Base-by-base conservation (phyloP, 192 early-diverging fungal species). In the Spinellus fusiger region DNA sequence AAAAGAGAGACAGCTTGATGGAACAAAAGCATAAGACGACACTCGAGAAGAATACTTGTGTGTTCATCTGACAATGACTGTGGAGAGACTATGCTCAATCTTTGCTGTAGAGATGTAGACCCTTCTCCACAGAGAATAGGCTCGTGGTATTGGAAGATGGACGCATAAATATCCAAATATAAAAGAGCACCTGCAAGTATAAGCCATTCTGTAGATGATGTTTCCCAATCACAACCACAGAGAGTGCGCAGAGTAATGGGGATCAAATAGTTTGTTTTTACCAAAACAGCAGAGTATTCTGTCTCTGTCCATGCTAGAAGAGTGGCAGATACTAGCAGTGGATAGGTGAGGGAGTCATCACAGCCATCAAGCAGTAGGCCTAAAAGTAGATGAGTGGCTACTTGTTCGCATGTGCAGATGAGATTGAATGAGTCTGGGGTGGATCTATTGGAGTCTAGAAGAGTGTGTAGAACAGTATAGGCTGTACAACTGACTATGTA, bases 151-250 rank as follows among this genome's bases (percentile, higher is more conserved):
- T 33, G 32, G 57, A 65, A 57, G 15, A 44, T 65, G 22, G 53
- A 40, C 1, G 35, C 26, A n/a, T 54, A 37, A 23, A 65, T 54
- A 57, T 65, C 63, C n/a, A 65, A 33, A 48, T 65, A 65, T 2
- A 65, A 16, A 7, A 65, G 29, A 18, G 54, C 16, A 0, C 53
- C 54, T 25, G 54, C 44, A 38, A 65, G 25, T n/a, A 32, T 18
- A 33, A 48, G 62, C 51, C 54, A 56, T 3, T 12, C 18, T 44
- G 2, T 44, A 6, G 40, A 44, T 12, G 35, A 16, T 9, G 32
- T 44, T 16, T 37, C 5, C 31, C 32, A 49, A 4, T 50, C 33
- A 37, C 47, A 49, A 5, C 18, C 22, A 26, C 47, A 61, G 5
- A 61, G 22, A 18, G 51, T 12, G 4, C 49, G 48, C n/a, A 61